Evolutionary conservation across 2,329 filamentous ascomycete genomes (phyloP), one percentile per base, ranked within the genome.

Genomic region (Magnaporthiopsis poae): DNA sequence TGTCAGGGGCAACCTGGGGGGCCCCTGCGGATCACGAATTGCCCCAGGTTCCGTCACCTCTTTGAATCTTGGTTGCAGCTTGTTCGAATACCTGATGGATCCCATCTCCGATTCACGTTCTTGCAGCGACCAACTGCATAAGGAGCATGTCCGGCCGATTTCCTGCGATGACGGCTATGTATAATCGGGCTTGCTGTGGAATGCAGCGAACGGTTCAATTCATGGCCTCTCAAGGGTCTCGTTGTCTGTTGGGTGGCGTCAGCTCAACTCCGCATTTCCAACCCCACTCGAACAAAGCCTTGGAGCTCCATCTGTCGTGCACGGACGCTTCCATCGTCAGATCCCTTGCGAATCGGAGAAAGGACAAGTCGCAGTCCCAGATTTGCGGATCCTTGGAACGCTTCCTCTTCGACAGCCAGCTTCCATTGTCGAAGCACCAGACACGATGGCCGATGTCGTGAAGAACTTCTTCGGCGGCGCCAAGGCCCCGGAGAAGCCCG

Each of bases 391-490:
- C 35, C 62, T 65, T 9, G 21, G 2, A 56, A 9, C 46, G 18
- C 46, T 46, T 68, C n/a, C 62, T 61, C 66, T 69, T 67, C 63
- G 60, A 35, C 66, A 35, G 60, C 69, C 70, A 70, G 71, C 70
- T 61, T 27, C 60, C 29, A 31, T 31, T 31, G 60, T 25, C 31
- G 36, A 65, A 35, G 35, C 65, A 62, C 39, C 39, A 39, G 31
- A 21, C 35, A 31, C 63, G 75, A 86, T 86, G 84, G 83, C 83
- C 71, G 80, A 83, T 72, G 77, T 89, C 71, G 75, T 90, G 71
- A 90, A 90, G 78, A 86, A 85, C 74, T 77, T 91, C 73, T 85
- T 92, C 72, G 88, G 88, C 74, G 88, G 85, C 75, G 82, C 82
- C 75, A 88, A 90, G 80, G 80, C 86, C 69, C 78, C 80, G 62